Percentiles rank a stretch among this genome's conserved stretches.
Conservation (phyloP, 1,139 yeast genomes). For the Arxiozyma heterogenica region DNA sequence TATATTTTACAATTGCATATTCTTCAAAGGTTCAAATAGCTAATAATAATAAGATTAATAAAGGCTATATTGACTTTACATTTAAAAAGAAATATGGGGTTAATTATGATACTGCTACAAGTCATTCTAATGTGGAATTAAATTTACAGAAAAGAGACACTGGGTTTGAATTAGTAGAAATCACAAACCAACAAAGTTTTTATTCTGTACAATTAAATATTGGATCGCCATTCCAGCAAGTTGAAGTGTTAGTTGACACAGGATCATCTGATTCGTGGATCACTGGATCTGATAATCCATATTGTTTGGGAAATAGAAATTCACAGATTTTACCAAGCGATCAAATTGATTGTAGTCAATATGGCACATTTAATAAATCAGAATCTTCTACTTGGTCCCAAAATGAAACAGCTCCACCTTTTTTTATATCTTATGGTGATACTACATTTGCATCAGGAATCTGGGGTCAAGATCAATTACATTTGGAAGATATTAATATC, state of each 20-base stretch:
- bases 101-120: neutral
- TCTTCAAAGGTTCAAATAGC: neutral
- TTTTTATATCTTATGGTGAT: conserved; percentile 51
- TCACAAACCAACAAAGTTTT: conserved; percentile 22
- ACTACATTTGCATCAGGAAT: conserved; percentile 47
- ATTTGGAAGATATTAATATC: conserved; percentile 36
- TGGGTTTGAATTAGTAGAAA: conserved; percentile 15
- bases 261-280: conserved; percentile 73
- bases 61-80: conserved; percentile 2
- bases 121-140: neutral
- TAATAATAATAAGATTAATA: neutral
- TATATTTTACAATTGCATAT: neutral
- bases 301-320: conserved; percentile 10
- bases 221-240: conserved; percentile 48
- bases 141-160: conserved; percentile 12
- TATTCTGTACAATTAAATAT: conserved; percentile 30
- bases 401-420: conserved; percentile 35
- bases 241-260: conserved; percentile 54
- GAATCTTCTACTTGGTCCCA: conserved; percentile 39
- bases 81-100: conserved; percentile 10
- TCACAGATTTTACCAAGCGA: conserved; percentile 4
- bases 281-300: conserved; percentile 22
- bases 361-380: conserved; percentile 39
- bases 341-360: conserved; percentile 28
- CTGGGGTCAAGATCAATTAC: conserved; percentile 47